A percentile compares a stretch with the other conserved stretches of the same genome.
Evolutionary conservation across 2,329 filamentous ascomycete species (phyloP).

Genomic region (Diaporthe ilicicola): DNA sequence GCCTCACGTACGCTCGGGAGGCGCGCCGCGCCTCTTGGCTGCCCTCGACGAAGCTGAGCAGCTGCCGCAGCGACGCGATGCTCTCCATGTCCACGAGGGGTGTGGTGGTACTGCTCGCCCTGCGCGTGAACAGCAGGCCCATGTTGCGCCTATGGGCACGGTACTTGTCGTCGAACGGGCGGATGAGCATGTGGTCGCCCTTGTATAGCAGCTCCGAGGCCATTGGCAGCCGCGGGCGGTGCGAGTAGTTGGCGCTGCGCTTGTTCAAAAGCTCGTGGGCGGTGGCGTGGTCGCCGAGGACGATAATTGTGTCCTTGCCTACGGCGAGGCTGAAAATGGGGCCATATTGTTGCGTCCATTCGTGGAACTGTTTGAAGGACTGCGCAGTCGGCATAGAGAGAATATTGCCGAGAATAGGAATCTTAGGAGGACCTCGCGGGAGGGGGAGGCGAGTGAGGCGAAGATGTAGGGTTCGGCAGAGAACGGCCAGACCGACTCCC

Average conservation of each 20-base stretch:
- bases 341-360: constrained; percentile 47
- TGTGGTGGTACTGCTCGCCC: not conserved
- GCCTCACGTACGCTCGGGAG: not conserved
- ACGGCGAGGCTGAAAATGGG: constrained; percentile 46
- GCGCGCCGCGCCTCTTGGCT: not conserved
- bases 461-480: not conserved
- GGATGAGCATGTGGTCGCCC: constrained; percentile 39
- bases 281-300: constrained; percentile 49
- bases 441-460: not conserved
- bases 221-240: constrained; percentile 45
- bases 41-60: not conserved
- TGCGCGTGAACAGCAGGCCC: constrained; percentile 36
- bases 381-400: constrained; percentile 43
- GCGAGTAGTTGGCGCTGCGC: constrained; percentile 47
- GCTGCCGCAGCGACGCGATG: constrained; percentile 5
- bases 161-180: constrained; percentile 37
- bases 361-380: constrained; percentile 50
- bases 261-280: constrained; percentile 51
- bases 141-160: constrained; percentile 17
- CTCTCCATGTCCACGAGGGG: not conserved
- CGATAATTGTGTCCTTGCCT: constrained; percentile 43
- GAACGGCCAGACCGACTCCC: not conserved
- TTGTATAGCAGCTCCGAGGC: constrained; percentile 43
- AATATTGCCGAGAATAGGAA: constrained; percentile 42
- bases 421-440: constrained; percentile 14